A percentile compares a stretch with the other conserved stretches of the same genome.
Evolutionary conservation across 2,329 filamentous ascomycete species (phyloP).

Genomic region (Botrytis cinerea): DNA sequence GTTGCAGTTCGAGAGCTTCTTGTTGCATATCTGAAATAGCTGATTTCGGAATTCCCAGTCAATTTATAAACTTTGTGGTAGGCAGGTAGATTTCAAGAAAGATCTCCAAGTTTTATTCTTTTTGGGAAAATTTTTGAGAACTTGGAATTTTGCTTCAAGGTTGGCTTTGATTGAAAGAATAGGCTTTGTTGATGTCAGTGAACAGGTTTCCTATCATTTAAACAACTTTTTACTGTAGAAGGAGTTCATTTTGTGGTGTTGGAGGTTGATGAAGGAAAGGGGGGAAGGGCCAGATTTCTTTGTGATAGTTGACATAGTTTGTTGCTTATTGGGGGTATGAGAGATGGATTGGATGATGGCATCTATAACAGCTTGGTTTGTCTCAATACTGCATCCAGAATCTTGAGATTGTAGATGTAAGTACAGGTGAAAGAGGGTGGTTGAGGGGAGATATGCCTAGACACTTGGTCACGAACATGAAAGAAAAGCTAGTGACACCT

Average conservation of each 20-base stretch:
- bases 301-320: not conserved
- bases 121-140: not conserved
- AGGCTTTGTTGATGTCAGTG: not conserved
- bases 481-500: too few relatives aligned
- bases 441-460: not conserved
- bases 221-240: not conserved
- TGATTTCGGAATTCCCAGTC: not conserved
- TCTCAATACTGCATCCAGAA: not conserved
- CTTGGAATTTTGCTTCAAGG: not conserved
- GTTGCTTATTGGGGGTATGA: not conserved
- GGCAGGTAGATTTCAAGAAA: not conserved
- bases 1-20: not conserved
- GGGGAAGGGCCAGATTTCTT: not conserved
- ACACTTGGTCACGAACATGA: not conserved
- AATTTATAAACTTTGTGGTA: not conserved
- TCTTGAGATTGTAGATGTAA: not conserved
- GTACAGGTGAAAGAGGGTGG: not conserved
- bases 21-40: slow-evolving; percentile 1
- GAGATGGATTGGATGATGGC: not conserved
- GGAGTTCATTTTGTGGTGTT: not conserved
- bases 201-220: not conserved
- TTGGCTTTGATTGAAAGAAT: not conserved
- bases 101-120: not conserved
- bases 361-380: rapidly evolving
- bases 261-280: not conserved